These are phyloP conservation scores for Hylodesmum podocarpum DNA, from an alignment of 306 rosid species.

Conservation along the genomic window DNA sequence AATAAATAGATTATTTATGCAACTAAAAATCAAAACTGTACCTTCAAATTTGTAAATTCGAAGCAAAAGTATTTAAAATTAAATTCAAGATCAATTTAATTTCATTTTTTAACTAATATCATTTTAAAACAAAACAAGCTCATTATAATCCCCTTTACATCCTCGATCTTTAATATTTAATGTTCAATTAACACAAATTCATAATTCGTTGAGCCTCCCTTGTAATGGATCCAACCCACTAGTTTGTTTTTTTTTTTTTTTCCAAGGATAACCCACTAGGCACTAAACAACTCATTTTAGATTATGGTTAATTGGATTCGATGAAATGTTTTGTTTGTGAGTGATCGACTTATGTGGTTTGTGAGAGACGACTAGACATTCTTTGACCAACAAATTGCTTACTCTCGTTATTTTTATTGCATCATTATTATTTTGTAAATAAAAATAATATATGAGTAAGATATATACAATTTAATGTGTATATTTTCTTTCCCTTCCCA, in stretches of 20 bases:
- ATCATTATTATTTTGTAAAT: too few species aligned
- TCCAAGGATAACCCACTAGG: constrained; percentile 47
- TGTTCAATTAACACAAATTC: neutral
- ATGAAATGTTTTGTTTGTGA: constrained; percentile 29
- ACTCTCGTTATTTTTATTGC: neutral
- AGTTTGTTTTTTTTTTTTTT: too few species aligned
- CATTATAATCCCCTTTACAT: too few species aligned
- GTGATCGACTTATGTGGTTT: constrained; percentile 14
- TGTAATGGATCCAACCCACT: constrained; percentile 40
- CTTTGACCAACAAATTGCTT: neutral
- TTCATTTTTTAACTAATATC: neutral
- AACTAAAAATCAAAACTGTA: too few species aligned
- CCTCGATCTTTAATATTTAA: neutral
- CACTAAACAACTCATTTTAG: neutral
- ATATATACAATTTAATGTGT: neutral
- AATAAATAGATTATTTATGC: too few species aligned
- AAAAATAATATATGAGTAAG: neutral
- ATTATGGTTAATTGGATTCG: constrained; percentile 41
- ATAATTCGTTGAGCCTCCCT: constrained; percentile 14
- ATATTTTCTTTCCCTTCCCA: neutral
- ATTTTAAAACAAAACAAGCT: too few species aligned
- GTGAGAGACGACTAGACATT: constrained; percentile 27
- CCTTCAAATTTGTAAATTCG: too few species aligned
- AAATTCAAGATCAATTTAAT: too few species aligned
- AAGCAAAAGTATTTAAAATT: too few species aligned